Evolutionary conservation across 768 basidiomycete genomes (phyloP).

Genomic region (Termitomyces sp.): DNA sequence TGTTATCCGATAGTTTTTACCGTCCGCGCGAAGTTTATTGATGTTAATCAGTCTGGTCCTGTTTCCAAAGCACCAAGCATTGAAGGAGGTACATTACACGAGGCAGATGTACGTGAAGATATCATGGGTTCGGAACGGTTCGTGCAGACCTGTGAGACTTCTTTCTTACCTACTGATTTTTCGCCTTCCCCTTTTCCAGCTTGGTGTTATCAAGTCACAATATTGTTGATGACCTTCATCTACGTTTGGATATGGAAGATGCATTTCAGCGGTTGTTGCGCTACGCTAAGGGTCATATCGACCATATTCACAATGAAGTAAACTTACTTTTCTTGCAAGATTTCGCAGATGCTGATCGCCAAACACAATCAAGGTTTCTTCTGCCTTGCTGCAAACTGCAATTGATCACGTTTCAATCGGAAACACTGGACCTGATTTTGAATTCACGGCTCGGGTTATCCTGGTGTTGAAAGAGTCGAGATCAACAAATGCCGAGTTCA

Average conservation of each 20-base stretch:
- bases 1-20: slow-evolving; percentile 16
- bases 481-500: slow-evolving; percentile 26
- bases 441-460: slow-evolving; percentile 26
- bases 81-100: slow-evolving; percentile 25
- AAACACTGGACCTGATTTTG: slow-evolving; percentile 16
- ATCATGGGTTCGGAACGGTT: slow-evolving; percentile 45
- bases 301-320: slow-evolving; percentile 18
- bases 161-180: not conserved
- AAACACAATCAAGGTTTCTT: not conserved
- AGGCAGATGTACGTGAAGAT: slow-evolving; percentile 30
- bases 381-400: not conserved
- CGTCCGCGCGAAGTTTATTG: not conserved
- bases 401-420: slow-evolving; percentile 15
- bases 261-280: slow-evolving; percentile 24
- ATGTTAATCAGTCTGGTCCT: slow-evolving; percentile 31
- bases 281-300: slow-evolving; percentile 24
- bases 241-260: slow-evolving; percentile 33
- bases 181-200: slow-evolving; percentile 16
- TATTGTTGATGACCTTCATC: slow-evolving; percentile 38
- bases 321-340: not conserved
- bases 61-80: slow-evolving; percentile 29
- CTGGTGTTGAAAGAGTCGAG: slow-evolving; percentile 10
- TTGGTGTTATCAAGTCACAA: slow-evolving; percentile 41
- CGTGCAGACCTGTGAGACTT: slow-evolving; percentile 15
- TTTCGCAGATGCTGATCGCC: not conserved